Conservation (phyloP, 1,284 basidiomycete genomes). For the Sanguinoderma infundibulare region DNA sequence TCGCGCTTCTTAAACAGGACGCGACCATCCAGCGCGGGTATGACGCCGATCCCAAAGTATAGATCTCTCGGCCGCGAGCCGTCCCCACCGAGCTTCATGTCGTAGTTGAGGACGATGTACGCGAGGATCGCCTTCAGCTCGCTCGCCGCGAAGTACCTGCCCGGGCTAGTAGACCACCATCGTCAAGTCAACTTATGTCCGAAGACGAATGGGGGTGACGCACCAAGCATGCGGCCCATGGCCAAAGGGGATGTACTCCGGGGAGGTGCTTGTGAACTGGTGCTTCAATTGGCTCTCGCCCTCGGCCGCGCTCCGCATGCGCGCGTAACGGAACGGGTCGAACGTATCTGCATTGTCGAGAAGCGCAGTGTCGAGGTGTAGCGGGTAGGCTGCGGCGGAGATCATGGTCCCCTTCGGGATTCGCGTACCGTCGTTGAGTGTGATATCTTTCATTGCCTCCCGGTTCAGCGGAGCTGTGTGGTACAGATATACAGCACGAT, state of each 20-base stretch:
- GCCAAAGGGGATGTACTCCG: conserved; percentile 33
- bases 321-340: conserved; percentile 4
- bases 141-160: conserved; percentile 50
- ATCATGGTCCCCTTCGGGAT: conserved; percentile 39
- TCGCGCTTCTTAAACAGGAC: conserved; percentile 16
- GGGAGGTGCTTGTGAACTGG: conserved; percentile 28
- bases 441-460: conserved; percentile 40
- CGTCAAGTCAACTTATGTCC: too few species aligned
- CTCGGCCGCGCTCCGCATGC: conserved; percentile 18
- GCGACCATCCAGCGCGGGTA: conserved; percentile 7
- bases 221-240: conserved; percentile 15
- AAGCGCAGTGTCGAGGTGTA: conserved; percentile 16
- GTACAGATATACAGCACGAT: background rate
- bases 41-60: background rate
- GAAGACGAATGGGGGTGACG: background rate
- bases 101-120: conserved; percentile 48
- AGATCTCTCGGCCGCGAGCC: conserved; percentile 29
- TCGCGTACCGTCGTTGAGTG: conserved; percentile 46
- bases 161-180: conserved; percentile 35
- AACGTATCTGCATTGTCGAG: conserved; percentile 16
- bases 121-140: conserved; percentile 51
- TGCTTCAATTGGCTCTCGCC: conserved; percentile 28
- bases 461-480: conserved; percentile 42
- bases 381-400: conserved; percentile 2
- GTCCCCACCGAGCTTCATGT: conserved; percentile 45